These are phyloP conservation scores for Pyrenopolyporus hunteri DNA, from an alignment of 495 filamentous ascomycete genomes.

Conservation along the genomic window DNA sequence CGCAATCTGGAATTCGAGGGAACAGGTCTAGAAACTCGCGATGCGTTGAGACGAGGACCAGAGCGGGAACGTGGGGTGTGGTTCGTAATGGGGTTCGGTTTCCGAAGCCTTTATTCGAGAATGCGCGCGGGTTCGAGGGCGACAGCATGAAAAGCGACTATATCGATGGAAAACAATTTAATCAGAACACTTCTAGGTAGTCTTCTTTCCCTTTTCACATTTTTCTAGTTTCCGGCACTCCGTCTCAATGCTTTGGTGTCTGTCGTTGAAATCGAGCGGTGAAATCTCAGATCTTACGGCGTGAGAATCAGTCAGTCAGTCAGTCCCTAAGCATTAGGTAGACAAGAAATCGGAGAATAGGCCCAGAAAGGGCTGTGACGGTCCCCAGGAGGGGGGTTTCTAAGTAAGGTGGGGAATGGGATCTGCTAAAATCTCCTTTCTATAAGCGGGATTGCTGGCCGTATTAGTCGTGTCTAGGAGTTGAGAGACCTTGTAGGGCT, in stretches of 20 bases:
- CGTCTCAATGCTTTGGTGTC: background rate
- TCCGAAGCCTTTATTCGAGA: slow-evolving; percentile 11
- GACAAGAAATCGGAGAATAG: slow-evolving; percentile 1
- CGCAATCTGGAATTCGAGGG: background rate
- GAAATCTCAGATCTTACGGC: slow-evolving; percentile 1
- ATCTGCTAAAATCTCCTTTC: slow-evolving; percentile 13
- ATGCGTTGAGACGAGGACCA: background rate
- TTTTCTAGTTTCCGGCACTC: background rate
- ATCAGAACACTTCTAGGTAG: background rate
- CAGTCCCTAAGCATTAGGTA: slow-evolving; percentile 1
- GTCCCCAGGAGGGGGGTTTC: slow-evolving; percentile 5
- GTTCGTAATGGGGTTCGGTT: slow-evolving; percentile 23
- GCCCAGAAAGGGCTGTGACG: slow-evolving; percentile 3
- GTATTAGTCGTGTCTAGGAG: background rate
- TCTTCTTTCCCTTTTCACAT: background rate
- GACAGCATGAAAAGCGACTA: background rate
- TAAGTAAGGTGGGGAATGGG: slow-evolving; percentile 29
- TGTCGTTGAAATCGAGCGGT: background rate
- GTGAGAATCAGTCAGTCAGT: background rate
- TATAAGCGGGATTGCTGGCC: slow-evolving; percentile 4
- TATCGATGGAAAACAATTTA: slow-evolving; percentile 1
- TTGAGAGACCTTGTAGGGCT: slow-evolving; percentile 18
- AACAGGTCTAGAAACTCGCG: background rate
- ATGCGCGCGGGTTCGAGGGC: slow-evolving; percentile 8
- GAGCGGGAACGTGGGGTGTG: slow-evolving; percentile 5